Evolutionary conservation across 2,329 filamentous ascomycete species (phyloP).

Genomic region (Phaeosphaeria sp.): DNA sequence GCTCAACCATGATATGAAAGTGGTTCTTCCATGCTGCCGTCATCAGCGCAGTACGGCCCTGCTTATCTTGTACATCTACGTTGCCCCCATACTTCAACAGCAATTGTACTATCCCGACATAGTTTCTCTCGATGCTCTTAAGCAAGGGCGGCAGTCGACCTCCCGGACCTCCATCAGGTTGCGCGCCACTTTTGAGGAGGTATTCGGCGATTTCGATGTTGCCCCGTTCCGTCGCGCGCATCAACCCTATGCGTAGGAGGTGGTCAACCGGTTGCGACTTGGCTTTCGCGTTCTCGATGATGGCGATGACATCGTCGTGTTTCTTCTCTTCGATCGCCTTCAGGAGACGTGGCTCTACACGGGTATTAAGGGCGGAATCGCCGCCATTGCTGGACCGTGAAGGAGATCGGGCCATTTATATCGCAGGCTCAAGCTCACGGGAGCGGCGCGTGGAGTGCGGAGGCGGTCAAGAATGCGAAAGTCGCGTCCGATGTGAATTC

Average conservation of each 20-base stretch:
- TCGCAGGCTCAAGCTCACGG: constrained; percentile 16
- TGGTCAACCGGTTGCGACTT: constrained; percentile 42
- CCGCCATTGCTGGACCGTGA: constrained; percentile 46
- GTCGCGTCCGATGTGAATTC: constrained; percentile 10
- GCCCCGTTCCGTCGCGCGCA: constrained; percentile 44
- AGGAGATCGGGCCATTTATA: constrained; percentile 42
- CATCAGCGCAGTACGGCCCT: constrained; percentile 47
- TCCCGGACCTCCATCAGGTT: constrained; percentile 42
- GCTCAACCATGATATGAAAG: constrained; percentile 43
- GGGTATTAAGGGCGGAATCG: constrained; percentile 31
- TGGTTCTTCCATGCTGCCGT: constrained; percentile 46
- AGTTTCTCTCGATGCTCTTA: constrained; percentile 41
- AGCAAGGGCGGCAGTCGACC: constrained; percentile 40
- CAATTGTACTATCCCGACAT: constrained; percentile 38
- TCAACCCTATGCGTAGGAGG: constrained; percentile 45
- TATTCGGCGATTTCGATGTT: constrained; percentile 41
- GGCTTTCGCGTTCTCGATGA: constrained; percentile 44
- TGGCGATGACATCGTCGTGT: constrained; percentile 38
- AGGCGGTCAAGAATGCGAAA: neutral
- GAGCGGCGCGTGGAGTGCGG: constrained; percentile 5
- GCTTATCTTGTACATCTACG: constrained; percentile 44
- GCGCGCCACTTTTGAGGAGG: constrained; percentile 41
- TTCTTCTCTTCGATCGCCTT: constrained; percentile 43
- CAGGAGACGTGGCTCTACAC: constrained; percentile 45
- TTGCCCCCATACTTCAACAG: constrained; percentile 42